phyloP scores from a whole-genome alignment of 164 flowering plant species.

The Euptelea pleiosperma region DNA sequence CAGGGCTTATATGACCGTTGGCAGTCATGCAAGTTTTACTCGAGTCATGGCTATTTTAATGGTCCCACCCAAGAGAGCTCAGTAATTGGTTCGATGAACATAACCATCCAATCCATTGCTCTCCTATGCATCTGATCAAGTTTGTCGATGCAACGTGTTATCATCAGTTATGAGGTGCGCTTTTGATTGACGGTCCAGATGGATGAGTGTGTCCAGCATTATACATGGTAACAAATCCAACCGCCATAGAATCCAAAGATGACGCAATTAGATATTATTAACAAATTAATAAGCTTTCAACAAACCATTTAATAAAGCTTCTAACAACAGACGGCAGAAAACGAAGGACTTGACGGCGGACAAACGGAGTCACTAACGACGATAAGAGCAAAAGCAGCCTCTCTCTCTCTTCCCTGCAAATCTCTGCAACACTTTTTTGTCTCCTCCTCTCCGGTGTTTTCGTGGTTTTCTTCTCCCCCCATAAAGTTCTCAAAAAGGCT shows the following conservation, averaged over 20 bases:
- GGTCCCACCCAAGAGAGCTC: too few species aligned
- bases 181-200: too few species aligned
- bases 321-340: constrained; percentile 6
- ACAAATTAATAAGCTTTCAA: background rate
- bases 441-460: too few species aligned
- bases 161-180: too few species aligned
- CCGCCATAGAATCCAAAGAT: constrained; percentile 10
- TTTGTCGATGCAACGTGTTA: too few species aligned
- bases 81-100: too few species aligned
- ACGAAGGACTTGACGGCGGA: constrained; percentile 1
- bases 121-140: too few species aligned
- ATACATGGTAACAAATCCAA: background rate
- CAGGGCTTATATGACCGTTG: too few species aligned
- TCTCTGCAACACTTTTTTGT: constrained; percentile 2
- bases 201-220: too few species aligned
- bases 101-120: too few species aligned
- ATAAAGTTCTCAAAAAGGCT: background rate
- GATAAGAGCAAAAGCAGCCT: background rate
- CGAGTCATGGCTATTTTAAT: too few species aligned
- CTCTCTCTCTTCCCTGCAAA: background rate
- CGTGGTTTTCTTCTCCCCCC: background rate
- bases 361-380: background rate
- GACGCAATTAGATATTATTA: constrained; percentile 3
- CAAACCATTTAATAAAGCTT: background rate
- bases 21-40: too few species aligned